Percentiles rank a stretch among this genome's conserved stretches.
These are phyloP conservation scores for Leishmania tarentolae DNA, from an alignment of 208 protist species.

Conservation along the genomic window DNA sequence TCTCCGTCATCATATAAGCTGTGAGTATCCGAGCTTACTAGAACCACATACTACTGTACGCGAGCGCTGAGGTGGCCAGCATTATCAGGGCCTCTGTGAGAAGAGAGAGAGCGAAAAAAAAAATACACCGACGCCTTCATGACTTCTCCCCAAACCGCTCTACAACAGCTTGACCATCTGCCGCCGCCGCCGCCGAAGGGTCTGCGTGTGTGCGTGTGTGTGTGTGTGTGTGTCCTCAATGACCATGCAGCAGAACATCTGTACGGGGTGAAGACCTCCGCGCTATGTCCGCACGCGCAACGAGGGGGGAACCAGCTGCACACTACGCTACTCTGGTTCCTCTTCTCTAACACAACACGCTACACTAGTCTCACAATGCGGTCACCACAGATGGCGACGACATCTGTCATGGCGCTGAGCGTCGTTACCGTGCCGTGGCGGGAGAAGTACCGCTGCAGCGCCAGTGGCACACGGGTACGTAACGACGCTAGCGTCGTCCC, in stretches of 20 bases:
- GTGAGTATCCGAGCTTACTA: neutral
- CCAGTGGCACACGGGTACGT: conserved; percentile 67
- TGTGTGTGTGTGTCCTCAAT: neutral
- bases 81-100: neutral
- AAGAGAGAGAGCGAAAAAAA: neutral
- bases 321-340: neutral
- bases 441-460: conserved; percentile 81
- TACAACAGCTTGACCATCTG: neutral
- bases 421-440: conserved; percentile 64
- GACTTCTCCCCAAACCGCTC: neutral
- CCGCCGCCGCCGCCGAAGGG: neutral
- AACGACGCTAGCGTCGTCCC: conserved; percentile 56
- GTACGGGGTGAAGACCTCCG: neutral
- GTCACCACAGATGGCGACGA: conserved; percentile 67
- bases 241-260: neutral
- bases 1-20: neutral
- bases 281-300: neutral
- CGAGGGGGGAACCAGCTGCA: neutral
- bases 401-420: conserved; percentile 57
- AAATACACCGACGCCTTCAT: neutral
- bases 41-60: neutral
- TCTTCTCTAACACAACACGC: neutral
- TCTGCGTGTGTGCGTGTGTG: neutral
- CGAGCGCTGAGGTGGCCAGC: neutral
- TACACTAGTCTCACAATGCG: conserved; percentile 69